Evolutionary conservation across 768 basidiomycete species (phyloP).

Genomic region (Boletus sensibilis): DNA sequence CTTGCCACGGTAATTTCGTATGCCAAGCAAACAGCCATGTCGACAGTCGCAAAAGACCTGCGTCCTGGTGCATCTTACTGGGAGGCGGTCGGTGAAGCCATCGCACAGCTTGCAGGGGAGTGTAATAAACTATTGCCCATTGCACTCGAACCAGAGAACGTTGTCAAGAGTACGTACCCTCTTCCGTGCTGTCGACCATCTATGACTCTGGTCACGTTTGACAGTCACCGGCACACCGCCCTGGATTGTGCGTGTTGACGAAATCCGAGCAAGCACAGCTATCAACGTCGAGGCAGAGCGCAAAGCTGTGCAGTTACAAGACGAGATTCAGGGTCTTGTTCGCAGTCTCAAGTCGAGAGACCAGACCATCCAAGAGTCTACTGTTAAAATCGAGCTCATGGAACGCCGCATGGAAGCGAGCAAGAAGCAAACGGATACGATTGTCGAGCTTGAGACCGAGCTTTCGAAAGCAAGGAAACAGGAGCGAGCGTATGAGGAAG

Average conservation of each 20-base stretch:
- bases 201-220: background rate
- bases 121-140: conserved; percentile 67
- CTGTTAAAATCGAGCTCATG: conserved; percentile 93
- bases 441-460: conserved; percentile 78
- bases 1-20: conserved; percentile 66
- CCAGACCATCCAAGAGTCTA: conserved; percentile 82
- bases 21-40: conserved; percentile 70
- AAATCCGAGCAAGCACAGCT: conserved; percentile 79
- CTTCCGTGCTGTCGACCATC: background rate
- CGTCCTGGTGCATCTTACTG: conserved; percentile 69
- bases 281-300: conserved; percentile 92
- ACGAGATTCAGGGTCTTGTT: conserved; percentile 85
- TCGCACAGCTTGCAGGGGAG: conserved; percentile 69
- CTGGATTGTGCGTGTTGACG: conserved; percentile 79
- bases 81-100: conserved; percentile 72
- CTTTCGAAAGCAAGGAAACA: conserved; percentile 81
- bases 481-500: conserved; percentile 87
- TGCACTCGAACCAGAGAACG: conserved; percentile 72
- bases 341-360: conserved; percentile 87
- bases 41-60: conserved; percentile 65
- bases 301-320: conserved; percentile 79
- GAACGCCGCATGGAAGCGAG: conserved; percentile 88
- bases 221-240: conserved; percentile 75
- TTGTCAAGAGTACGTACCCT: conserved; percentile 64
- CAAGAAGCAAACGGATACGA: conserved; percentile 86